These are phyloP conservation scores for Colletotrichum sp. DNA, from an alignment of 2,329 filamentous ascomycete species.

Conservation along the genomic window DNA sequence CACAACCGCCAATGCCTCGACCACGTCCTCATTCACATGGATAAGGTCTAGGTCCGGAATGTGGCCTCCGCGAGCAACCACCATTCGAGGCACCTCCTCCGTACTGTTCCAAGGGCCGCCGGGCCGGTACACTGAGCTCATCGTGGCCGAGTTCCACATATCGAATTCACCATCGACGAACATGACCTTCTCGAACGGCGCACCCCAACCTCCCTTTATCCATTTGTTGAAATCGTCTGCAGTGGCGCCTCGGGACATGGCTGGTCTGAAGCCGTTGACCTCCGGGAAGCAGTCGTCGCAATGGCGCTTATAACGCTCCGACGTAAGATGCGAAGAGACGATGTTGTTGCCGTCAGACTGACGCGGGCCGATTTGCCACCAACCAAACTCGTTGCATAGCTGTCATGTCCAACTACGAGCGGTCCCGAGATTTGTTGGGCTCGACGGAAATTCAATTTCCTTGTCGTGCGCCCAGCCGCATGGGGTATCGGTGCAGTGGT, in stretches of 20 bases:
- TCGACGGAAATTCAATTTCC: background rate
- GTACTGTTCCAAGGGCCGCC: conserved; percentile 2
- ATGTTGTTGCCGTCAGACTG: conserved; percentile 9
- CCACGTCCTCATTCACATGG: background rate
- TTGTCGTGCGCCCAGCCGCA: background rate
- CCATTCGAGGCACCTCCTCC: background rate
- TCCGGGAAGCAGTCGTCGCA: conserved; percentile 2
- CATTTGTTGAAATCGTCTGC: conserved; percentile 7
- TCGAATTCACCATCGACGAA: conserved; percentile 17
- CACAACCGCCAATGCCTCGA: background rate
- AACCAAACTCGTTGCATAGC: conserved; percentile 18
- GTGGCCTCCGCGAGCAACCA: conserved; percentile 2
- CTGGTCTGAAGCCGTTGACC: background rate
- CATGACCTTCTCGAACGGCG: conserved; percentile 12
- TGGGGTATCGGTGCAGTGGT: background rate
- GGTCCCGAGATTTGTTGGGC: background rate
- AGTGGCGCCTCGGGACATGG: conserved; percentile 1
- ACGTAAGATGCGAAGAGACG: conserved; percentile 1
- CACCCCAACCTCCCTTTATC: conserved; percentile 9
- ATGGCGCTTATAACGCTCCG: background rate
- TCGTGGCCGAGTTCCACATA: conserved; percentile 10
- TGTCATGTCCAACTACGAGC: conserved; percentile 6
- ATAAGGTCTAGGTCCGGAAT: conserved; percentile 5
- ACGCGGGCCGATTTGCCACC: conserved; percentile 9
- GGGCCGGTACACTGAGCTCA: conserved; percentile 12